Percentiles rank a stretch among this genome's conserved stretches.
phyloP scores from a whole-genome alignment of 139 green algal species.

The Volvox africanus region DNA sequence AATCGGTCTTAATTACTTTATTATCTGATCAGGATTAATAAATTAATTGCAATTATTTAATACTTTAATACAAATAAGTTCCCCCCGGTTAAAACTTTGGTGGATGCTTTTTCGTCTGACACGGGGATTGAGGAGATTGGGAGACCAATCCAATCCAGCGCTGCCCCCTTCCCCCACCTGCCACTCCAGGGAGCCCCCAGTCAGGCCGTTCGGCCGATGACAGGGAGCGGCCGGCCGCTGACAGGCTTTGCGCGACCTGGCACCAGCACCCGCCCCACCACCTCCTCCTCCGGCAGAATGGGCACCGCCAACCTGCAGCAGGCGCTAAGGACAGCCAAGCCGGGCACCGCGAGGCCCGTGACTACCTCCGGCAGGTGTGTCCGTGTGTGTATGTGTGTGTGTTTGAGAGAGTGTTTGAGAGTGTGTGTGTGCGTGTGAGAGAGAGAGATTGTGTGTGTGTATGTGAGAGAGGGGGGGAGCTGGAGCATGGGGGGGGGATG shows the following conservation, averaged over 20 bases:
- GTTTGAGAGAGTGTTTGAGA: neutral
- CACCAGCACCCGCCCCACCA: slow-evolving; percentile 56
- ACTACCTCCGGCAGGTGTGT: slow-evolving; percentile 76
- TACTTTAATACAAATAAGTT: no score
- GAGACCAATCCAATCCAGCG: no score
- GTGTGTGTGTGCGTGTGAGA: no score
- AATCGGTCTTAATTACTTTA: no score
- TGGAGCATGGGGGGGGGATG: neutral
- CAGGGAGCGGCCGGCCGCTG: slow-evolving; percentile 66
- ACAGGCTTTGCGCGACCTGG: slow-evolving; percentile 82
- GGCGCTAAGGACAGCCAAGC: slow-evolving; percentile 52
- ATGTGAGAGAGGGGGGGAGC: no score
- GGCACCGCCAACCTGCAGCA: slow-evolving; percentile 55
- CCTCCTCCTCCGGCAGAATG: slow-evolving; percentile 39
- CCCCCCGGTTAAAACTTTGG: no score
- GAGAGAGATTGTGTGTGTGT: no score
- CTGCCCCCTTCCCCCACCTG: neutral
- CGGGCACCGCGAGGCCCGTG: slow-evolving; percentile 76
- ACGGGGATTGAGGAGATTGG: no score
- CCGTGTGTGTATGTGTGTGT: neutral
- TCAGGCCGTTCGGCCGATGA: slow-evolving; percentile 75
- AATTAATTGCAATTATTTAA: no score
- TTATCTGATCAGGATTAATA: no score
- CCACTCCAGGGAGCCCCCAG: slow-evolving; percentile 50
- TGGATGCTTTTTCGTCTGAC: no score